phyloP scores from a whole-genome alignment of 805 yeast genomes.

The Metschnikowia sp. region DNA sequence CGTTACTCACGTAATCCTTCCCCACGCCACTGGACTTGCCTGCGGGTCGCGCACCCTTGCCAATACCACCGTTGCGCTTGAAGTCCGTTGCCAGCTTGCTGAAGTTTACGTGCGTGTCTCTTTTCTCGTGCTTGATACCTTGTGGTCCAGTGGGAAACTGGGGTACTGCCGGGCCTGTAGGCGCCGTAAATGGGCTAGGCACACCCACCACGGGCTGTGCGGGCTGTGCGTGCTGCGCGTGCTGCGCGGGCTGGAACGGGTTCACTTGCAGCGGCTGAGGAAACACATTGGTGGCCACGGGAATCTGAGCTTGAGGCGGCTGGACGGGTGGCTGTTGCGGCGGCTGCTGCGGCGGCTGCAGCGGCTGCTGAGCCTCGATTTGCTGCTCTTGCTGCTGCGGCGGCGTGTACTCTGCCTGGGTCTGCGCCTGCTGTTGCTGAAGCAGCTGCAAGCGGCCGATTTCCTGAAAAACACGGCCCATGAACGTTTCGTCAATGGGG shows the following conservation, averaged over 20 bases:
- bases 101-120: conserved; percentile 13
- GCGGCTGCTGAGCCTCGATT: background rate
- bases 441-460: conserved; percentile 27
- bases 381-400: conserved; percentile 10
- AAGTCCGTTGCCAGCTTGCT: conserved; percentile 9
- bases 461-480: conserved; percentile 56
- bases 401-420: conserved; percentile 3
- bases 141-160: conserved; percentile 10
- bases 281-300: conserved; percentile 3
- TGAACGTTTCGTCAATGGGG: conserved; percentile 54
- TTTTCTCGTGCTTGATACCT: conserved; percentile 1
- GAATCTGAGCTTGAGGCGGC: background rate
- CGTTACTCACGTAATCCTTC: conserved; percentile 16
- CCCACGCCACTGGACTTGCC: conserved; percentile 18
- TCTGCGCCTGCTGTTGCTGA: conserved; percentile 11
- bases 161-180: background rate
- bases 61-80: conserved; percentile 4
- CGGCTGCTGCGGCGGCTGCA: background rate
- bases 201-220: background rate
- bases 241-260: conserved; percentile 8
- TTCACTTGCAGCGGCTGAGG: conserved; percentile 7
- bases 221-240: background rate
- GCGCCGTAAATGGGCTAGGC: conserved; percentile 9
- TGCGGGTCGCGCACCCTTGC: conserved; percentile 5
- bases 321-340: background rate